These are phyloP conservation scores for Tanacetum coccineum DNA, from an alignment of 129 eudicot genomes.

Conservation along the genomic window DNA sequence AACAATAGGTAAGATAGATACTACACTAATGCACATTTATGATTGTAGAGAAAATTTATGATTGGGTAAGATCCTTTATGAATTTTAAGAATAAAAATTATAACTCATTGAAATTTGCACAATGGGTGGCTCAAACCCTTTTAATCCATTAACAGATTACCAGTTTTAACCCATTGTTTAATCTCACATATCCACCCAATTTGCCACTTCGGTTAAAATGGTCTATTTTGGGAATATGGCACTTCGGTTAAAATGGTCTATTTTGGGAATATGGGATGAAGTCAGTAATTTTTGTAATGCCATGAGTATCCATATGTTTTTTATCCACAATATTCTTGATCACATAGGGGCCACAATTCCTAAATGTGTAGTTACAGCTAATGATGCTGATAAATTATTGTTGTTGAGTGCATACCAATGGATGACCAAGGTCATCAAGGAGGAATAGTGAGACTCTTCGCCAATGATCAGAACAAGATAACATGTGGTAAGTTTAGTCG, in stretches of 20 bases:
- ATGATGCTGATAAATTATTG: slow-evolving; percentile 89
- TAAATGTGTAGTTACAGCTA: slow-evolving; percentile 88
- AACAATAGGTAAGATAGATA: too few relatives aligned
- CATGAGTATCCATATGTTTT: slow-evolving; percentile 2
- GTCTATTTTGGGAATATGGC: slow-evolving; percentile 2
- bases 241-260: not conserved
- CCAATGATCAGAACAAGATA: slow-evolving; percentile 88
- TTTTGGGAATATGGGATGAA: slow-evolving; percentile 1
- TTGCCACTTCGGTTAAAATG: not conserved
- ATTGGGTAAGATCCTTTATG: too few relatives aligned
- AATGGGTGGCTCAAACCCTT: too few relatives aligned
- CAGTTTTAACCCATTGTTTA: not conserved
- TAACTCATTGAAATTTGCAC: too few relatives aligned
- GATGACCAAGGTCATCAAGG: slow-evolving; percentile 69
- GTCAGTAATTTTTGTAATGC: not conserved
- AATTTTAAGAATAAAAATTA: too few relatives aligned
- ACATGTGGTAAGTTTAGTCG: slow-evolving; percentile 66
- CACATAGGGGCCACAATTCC: slow-evolving; percentile 90
- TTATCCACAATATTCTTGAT: slow-evolving; percentile 4
- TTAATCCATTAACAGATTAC: not conserved
- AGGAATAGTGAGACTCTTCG: slow-evolving; percentile 66
- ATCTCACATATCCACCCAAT: not conserved
- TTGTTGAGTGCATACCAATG: slow-evolving; percentile 81
- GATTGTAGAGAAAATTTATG: too few relatives aligned
- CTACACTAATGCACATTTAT: too few relatives aligned